Base-by-base conservation (phyloP, 345 rosid genomes). In the Gossypioides kirkii region DNA sequence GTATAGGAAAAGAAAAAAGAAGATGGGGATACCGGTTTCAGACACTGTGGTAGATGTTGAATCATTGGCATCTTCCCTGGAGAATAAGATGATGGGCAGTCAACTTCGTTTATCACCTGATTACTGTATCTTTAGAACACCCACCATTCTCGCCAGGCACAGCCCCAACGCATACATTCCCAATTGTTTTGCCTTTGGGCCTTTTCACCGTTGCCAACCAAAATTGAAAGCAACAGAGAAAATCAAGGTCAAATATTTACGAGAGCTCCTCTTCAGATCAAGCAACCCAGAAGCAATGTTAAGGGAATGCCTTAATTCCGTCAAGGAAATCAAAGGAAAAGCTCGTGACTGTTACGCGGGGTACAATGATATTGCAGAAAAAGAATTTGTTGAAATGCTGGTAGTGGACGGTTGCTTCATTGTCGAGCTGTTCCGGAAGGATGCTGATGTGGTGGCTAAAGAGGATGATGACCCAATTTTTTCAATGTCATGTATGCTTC, bases 401-500 rank as follows among this genome's bases (percentile, higher is more conserved):
- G 71, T 78, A 4, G 25, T 83, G 2, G 86, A 80, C 38, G 84
- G 84, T 16, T 78, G 84, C 74, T 80, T 80, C 71, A 71, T 80
- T 0, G 69, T 80, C 6, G 84, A 83, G 36, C 47, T 72, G 13
- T 18, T 80, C 0, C 70, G 80, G 2, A 78, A 76, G 61, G 20
- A 76, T 23, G 59, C 14, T 1, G 0, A 55, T 2, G 14, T 25
- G 42, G 23, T 16, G 2, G 26, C 1, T 9, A 32, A 3, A 32
- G 81, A 75, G 1, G 1, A 8, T 0, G 78, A 77, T 25, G 85
- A 82, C 42, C 82, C 83, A 13, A 26, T 80, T 1, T 80, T 73
- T 32, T 16, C 73, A 1, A 76, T 73, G 82, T 26, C 84, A 14
- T 80, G 80, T 36, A 66, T 80, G 72, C 41, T 59, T 7, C 82